These are phyloP conservation scores for Capronia americana DNA, from an alignment of 2,329 filamentous ascomycete genomes.

Conservation along the genomic window DNA sequence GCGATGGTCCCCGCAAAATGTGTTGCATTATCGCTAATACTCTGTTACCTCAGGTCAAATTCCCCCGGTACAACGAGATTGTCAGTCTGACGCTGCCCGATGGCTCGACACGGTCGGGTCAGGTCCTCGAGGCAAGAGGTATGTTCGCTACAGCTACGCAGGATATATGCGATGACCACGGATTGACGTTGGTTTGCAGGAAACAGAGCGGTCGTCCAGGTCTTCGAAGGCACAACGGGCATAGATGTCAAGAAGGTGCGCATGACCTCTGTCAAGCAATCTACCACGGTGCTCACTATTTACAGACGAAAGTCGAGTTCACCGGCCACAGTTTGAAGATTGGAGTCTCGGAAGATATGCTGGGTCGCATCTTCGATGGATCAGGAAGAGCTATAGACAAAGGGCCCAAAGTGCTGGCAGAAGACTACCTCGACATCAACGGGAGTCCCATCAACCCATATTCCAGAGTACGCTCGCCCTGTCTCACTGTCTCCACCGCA, in stretches of 20 bases:
- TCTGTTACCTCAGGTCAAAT: slow-evolving; percentile 76
- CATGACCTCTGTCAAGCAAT: slow-evolving; percentile 8
- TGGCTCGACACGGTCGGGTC: slow-evolving; percentile 90
- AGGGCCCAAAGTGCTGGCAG: slow-evolving; percentile 94
- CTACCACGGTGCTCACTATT: slow-evolving; percentile 37
- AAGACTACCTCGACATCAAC: slow-evolving; percentile 99
- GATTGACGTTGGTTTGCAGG: slow-evolving; percentile 59
- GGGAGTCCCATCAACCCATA: slow-evolving; percentile 98
- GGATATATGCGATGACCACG: slow-evolving; percentile 9
- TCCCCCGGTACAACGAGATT: slow-evolving; percentile 96
- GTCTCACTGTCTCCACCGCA: background rate
- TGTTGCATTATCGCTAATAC: slow-evolving; percentile 33
- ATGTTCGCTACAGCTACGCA: slow-evolving; percentile 41
- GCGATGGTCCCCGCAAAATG: background rate
- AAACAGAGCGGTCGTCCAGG: slow-evolving; percentile 93
- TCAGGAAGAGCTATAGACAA: slow-evolving; percentile 98
- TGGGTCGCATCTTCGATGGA: slow-evolving; percentile 98
- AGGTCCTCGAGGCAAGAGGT: slow-evolving; percentile 98
- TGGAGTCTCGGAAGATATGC: slow-evolving; percentile 98
- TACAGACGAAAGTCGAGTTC: slow-evolving; percentile 93
- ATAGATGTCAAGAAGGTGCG: slow-evolving; percentile 97
- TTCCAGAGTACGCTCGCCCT: slow-evolving; percentile 72
- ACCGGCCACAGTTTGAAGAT: slow-evolving; percentile 97
- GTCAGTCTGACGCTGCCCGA: slow-evolving; percentile 94
- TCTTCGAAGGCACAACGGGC: slow-evolving; percentile 95